Conservation (phyloP, 2,329 filamentous ascomycete species). For the Stachybotrys elegans region DNA sequence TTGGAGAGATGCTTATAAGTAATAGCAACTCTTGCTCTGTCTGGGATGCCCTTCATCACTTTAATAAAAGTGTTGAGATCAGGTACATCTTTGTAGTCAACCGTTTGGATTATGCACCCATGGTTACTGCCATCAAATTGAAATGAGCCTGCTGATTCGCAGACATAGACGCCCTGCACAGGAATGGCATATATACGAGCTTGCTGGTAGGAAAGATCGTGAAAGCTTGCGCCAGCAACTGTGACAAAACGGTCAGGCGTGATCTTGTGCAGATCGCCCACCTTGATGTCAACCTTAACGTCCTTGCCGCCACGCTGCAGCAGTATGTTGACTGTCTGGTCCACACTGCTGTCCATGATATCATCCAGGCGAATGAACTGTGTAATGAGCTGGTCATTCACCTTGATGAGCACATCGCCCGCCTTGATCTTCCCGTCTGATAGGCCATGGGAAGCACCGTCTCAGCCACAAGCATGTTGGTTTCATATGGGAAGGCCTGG, state of each 20-base stretch:
- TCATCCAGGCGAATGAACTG: conserved; percentile 90
- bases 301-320: conserved; percentile 88
- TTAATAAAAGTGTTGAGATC: conserved; percentile 85
- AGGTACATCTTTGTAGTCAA: conserved; percentile 88
- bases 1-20: conserved; percentile 95
- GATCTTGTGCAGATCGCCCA: conserved; percentile 88
- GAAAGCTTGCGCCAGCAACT: conserved; percentile 90
- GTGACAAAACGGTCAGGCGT: conserved; percentile 95
- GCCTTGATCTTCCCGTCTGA: conserved; percentile 85
- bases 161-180: conserved; percentile 88
- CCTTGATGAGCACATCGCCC: conserved; percentile 87
- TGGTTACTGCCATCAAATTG: conserved; percentile 86
- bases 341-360: conserved; percentile 85
- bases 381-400: conserved; percentile 88
- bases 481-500: conserved; percentile 82
- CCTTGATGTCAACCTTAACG: conserved; percentile 75
- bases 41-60: conserved; percentile 83
- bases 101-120: conserved; percentile 88
- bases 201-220: conserved; percentile 95
- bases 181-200: conserved; percentile 93
- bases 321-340: conserved; percentile 68
- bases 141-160: conserved; percentile 92
- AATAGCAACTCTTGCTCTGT: conserved; percentile 78
- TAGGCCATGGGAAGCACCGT: conserved; percentile 85
- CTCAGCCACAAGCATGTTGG: conserved; percentile 94